phyloP scores from a whole-genome alignment of 257 asterid genomes.

The Verbena officinalis region DNA sequence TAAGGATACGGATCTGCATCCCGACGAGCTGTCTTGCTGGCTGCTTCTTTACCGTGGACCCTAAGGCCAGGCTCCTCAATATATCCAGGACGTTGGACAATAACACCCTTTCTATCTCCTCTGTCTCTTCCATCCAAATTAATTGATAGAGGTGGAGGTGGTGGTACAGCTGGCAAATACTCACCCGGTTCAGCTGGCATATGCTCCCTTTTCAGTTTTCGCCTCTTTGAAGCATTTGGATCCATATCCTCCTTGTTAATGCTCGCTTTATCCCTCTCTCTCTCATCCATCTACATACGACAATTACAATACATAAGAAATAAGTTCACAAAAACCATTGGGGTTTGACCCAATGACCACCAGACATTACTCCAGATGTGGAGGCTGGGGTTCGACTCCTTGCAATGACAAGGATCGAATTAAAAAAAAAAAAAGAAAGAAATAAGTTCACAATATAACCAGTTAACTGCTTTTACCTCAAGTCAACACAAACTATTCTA shows the following conservation, averaged over 20 bases:
- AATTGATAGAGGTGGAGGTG: constrained; percentile 60
- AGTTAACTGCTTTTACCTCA: background rate
- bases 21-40: constrained; percentile 74
- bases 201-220: constrained; percentile 92
- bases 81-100: constrained; percentile 70
- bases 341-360: no score
- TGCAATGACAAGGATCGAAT: no score
- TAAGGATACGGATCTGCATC: constrained; percentile 91
- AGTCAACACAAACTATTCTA: background rate
- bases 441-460: background rate
- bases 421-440: no score
- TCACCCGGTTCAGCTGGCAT: constrained; percentile 87
- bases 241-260: constrained; percentile 77
- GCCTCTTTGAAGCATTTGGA: constrained; percentile 82
- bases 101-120: constrained; percentile 76
- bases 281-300: constrained; percentile 70
- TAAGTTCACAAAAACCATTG: no score
- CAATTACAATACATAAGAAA: constrained; percentile 25
- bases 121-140: constrained; percentile 81
- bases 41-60: constrained; percentile 77
- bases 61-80: constrained; percentile 82
- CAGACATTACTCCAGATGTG: no score
- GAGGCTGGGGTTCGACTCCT: no score
- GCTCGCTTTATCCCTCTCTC: constrained; percentile 75
- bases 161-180: constrained; percentile 65